Evolutionary conservation across 2,329 filamentous ascomycete genomes (phyloP), one percentile per base, ranked within the genome.

Genomic region (Anisogramma anomala): DNA sequence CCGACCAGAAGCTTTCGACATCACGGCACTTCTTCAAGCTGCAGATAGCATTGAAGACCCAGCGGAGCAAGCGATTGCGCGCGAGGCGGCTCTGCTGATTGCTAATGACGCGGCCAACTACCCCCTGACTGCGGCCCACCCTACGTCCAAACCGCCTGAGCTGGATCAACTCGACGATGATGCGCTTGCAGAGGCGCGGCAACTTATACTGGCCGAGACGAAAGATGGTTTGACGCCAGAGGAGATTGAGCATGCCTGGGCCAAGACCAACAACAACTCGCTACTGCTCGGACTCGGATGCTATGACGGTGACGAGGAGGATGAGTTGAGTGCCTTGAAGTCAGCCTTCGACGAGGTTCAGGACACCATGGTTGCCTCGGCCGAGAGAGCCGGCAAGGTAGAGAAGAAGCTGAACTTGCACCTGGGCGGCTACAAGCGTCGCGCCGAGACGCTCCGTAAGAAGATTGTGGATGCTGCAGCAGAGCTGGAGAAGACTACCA

Each of bases 391-490:
- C 40, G 85, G 86, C 56, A 93, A 89, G 61, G 67, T 94, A 1
- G 88, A 96, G 63, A 94, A 94, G 73, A 95, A 91, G 62, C 74
- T 98, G n/a, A 70, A 72, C 0, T 69, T 94, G 40, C 81, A 91
- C 53, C 77, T 94, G 2, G 88, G 88, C 18, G 91, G 91, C 11
- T 98, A 98, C 63, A 80, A 88, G 58, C 79, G 87, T 51, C 82
- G 91, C 23, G 79, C 85, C 25, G 87, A 87, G 60, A 79, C 77
- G 51, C 71, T 98, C 19, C 75, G 78, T 17, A 73, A 79, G 46
- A 96, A 94, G 65, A 84, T 93, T 48, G 61, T 64, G 14, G 83
- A 87, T 49, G 84, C 86, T 1, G 75, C 78, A 19, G 74, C 78
- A 15, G 82, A 82, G 2, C 68, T 95, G 11, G 76, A 81, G 43